phyloP scores from a whole-genome alignment of 805 yeast species.

The Jamesozyma rosinii region DNA sequence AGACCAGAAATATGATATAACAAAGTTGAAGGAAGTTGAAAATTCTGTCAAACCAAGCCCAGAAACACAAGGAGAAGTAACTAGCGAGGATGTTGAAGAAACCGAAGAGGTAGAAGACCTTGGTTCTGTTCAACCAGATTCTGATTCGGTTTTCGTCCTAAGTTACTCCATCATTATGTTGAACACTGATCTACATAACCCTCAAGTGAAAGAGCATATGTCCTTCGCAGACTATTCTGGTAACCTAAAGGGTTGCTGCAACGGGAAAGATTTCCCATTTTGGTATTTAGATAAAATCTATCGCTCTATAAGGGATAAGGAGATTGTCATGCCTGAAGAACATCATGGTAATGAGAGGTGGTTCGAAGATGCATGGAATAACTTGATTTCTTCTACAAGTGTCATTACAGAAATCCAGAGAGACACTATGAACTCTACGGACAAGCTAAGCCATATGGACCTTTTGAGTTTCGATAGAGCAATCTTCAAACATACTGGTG shows the following conservation, averaged over 20 bases:
- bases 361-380: slow-evolving; percentile 84
- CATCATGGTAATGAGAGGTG: slow-evolving; percentile 88
- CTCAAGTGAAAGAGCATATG: slow-evolving; percentile 89
- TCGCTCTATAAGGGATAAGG: slow-evolving; percentile 69
- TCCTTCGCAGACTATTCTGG: slow-evolving; percentile 68
- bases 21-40: not conserved
- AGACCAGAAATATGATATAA: slow-evolving; percentile 38
- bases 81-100: slow-evolving; percentile 14
- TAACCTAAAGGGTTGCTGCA: slow-evolving; percentile 73
- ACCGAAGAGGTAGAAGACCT: slow-evolving; percentile 15
- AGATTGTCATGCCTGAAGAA: slow-evolving; percentile 96
- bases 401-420: slow-evolving; percentile 25
- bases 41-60: slow-evolving; percentile 10
- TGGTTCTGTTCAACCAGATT: slow-evolving; percentile 56
- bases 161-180: slow-evolving; percentile 89
- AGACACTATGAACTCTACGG: slow-evolving; percentile 15
- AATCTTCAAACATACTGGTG: slow-evolving; percentile 56
- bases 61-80: no score
- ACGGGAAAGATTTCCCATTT: slow-evolving; percentile 66
- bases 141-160: slow-evolving; percentile 80
- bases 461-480: slow-evolving; percentile 57
- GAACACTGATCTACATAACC: slow-evolving; percentile 89
- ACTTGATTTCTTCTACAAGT: slow-evolving; percentile 40
- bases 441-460: slow-evolving; percentile 17
- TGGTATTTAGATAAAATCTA: slow-evolving; percentile 82